Conservation (phyloP, 23 red algal genomes). For the Cyanidiococcus yangmingshanensis region DNA sequence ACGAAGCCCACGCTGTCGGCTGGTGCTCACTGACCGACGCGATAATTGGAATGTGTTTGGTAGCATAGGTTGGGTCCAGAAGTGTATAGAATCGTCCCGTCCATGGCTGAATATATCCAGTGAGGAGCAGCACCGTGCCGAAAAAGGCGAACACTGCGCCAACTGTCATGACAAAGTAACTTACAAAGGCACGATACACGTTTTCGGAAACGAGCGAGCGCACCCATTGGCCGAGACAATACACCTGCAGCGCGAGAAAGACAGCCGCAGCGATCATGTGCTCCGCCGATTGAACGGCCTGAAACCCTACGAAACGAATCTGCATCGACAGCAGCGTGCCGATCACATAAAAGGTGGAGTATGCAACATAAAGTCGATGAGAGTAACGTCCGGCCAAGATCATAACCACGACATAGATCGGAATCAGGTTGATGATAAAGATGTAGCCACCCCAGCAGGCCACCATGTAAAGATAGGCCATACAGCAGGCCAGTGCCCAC, state of each 20-base stretch:
- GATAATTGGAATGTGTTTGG: constrained; percentile 89
- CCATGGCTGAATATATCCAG: constrained; percentile 55
- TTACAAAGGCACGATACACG: constrained; percentile 48
- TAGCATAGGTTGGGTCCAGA: constrained; percentile 98
- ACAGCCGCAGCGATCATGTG: constrained; percentile 79
- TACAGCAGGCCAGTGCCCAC: constrained; percentile 40
- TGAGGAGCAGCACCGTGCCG: constrained; percentile 31
- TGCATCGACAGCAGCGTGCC: constrained; percentile 97
- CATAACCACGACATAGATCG: constrained; percentile 94
- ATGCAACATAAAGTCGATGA: constrained; percentile 87
- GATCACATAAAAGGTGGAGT: constrained; percentile 85
- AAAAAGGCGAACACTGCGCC: constrained; percentile 21
- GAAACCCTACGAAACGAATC: constrained; percentile 99
- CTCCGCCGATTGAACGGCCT: constrained; percentile 76
- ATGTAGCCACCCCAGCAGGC: constrained; percentile 98
- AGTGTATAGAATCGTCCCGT: constrained; percentile 79
- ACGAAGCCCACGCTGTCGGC: constrained; percentile 93
- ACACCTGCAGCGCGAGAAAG: constrained; percentile 74
- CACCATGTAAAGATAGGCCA: constrained; percentile 99
- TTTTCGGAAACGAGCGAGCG: constrained; percentile 41
- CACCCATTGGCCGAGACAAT: constrained; percentile 60
- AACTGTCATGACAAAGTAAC: constrained; percentile 34
- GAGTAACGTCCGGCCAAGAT: constrained; percentile 74
- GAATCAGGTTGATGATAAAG: constrained; percentile 96
- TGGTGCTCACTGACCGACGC: constrained; percentile 98